Conservation (phyloP, 805 yeast species). For the Yarrowia sp. region DNA sequence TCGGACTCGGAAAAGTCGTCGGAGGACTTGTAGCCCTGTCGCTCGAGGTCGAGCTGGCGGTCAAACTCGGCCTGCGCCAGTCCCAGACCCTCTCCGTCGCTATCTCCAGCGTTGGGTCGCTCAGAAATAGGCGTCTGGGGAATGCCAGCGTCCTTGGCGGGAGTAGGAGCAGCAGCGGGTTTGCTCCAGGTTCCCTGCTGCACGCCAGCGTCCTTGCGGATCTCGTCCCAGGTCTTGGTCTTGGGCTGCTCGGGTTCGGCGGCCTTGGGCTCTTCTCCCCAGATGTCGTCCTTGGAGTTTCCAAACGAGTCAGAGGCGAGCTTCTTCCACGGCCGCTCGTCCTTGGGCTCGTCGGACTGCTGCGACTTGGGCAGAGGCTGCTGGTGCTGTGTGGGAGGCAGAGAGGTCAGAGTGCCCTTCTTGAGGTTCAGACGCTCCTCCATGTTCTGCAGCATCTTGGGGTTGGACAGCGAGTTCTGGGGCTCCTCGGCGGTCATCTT, state of each 20-base stretch:
- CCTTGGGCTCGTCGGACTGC: not conserved
- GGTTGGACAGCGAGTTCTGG: slow-evolving; percentile 19
- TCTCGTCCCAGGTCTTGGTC: slow-evolving; percentile 13
- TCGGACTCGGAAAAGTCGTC: slow-evolving; percentile 35
- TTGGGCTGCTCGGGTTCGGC: not conserved
- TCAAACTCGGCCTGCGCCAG: slow-evolving; percentile 32
- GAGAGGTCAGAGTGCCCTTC: slow-evolving; percentile 7
- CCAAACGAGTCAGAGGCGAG: not conserved
- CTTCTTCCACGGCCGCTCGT: slow-evolving; percentile 16
- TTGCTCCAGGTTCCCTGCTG: not conserved
- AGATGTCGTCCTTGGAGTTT: not conserved
- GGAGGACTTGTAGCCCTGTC: slow-evolving; percentile 30
- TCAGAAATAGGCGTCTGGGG: slow-evolving; percentile 1
- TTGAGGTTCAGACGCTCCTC: slow-evolving; percentile 8
- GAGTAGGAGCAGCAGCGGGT: not conserved
- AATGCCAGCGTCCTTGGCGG: not conserved
- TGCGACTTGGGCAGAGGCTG: not conserved
- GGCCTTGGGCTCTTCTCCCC: slow-evolving; percentile 1
- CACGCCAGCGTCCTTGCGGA: slow-evolving; percentile 4
- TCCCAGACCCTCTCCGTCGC: not conserved
- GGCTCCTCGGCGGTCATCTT: slow-evolving; percentile 27
- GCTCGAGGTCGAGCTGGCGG: slow-evolving; percentile 32
- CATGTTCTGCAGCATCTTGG: slow-evolving; percentile 23
- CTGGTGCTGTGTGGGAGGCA: slow-evolving; percentile 7
- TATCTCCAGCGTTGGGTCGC: not conserved